Evolutionary conservation across 129 eudicot species (phyloP).

Genomic region (Centaurea solstitialis): DNA sequence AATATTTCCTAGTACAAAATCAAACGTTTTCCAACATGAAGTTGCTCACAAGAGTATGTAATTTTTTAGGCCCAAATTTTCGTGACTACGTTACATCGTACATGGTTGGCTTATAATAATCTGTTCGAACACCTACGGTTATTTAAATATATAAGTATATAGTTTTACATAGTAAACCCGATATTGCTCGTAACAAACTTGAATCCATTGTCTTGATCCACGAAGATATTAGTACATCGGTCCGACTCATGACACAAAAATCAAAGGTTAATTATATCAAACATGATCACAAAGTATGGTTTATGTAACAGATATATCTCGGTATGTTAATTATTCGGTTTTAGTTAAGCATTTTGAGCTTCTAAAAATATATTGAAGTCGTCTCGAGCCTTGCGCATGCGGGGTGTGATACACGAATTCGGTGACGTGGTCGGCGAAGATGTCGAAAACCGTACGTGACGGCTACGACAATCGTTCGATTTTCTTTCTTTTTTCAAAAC

Average conservation of each 20-base stretch:
- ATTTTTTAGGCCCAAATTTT: too few species aligned
- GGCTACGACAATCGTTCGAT: constrained; percentile 38
- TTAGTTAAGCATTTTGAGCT: constrained; percentile 61
- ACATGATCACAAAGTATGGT: not conserved
- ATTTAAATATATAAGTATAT: too few species aligned
- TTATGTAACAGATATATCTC: not conserved
- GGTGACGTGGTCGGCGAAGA: constrained; percentile 49
- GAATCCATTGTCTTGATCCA: not conserved
- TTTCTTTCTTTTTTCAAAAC: constrained; percentile 48
- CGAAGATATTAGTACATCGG: not conserved
- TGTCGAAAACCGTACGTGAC: constrained; percentile 69
- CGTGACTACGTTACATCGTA: too few species aligned
- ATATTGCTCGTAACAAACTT: not conserved
- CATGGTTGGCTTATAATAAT: too few species aligned
- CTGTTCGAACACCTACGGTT: too few species aligned
- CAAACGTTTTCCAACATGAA: too few species aligned
- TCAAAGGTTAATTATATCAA: not conserved
- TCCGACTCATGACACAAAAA: not conserved
- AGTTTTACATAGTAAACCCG: too few species aligned
- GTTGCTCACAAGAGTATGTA: too few species aligned
- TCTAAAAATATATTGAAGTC: constrained; percentile 67
- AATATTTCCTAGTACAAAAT: too few species aligned
- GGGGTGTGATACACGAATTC: constrained; percentile 51
- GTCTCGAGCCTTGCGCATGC: constrained; percentile 54
- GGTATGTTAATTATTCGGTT: not conserved